Evolutionary conservation across 768 basidiomycete genomes (phyloP).

Genomic region (Mycena epipterygia): DNA sequence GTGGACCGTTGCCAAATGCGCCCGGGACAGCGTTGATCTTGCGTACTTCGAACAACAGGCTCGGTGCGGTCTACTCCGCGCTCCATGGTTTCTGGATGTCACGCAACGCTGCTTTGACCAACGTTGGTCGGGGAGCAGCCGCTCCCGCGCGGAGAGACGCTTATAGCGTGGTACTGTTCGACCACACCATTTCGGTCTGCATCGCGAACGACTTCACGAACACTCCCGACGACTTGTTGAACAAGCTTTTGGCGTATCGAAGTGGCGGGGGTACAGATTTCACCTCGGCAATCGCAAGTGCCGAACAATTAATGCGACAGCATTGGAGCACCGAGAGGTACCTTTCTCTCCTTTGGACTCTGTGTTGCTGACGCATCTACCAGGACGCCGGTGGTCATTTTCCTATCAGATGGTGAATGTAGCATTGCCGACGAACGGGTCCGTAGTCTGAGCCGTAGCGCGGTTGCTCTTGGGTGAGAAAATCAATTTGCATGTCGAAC

Average conservation of each 20-base stretch:
- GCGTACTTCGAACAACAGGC: slow-evolving; percentile 52
- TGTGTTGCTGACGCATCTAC: neutral
- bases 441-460: slow-evolving; percentile 56
- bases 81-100: slow-evolving; percentile 38
- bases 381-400: slow-evolving; percentile 63
- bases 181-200: slow-evolving; percentile 34
- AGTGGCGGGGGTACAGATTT: slow-evolving; percentile 59
- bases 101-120: slow-evolving; percentile 32
- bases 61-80: slow-evolving; percentile 64
- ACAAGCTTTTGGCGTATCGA: slow-evolving; percentile 45
- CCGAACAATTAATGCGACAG: slow-evolving; percentile 53
- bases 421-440: slow-evolving; percentile 53
- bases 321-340: slow-evolving; percentile 69
- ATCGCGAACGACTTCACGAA: slow-evolving; percentile 62
- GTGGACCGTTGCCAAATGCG: slow-evolving; percentile 55
- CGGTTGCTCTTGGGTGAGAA: slow-evolving; percentile 60
- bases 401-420: slow-evolving; percentile 71
- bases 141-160: slow-evolving; percentile 32
- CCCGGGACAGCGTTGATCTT: slow-evolving; percentile 46
- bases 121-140: neutral
- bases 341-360: neutral
- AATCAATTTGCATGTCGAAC: neutral
- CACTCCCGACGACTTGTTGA: slow-evolving; percentile 57
- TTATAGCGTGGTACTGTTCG: slow-evolving; percentile 61
- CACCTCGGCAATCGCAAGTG: slow-evolving; percentile 50